A percentile compares a stretch with the other conserved stretches of the same genome.
Conservation (phyloP, 2,329 filamentous ascomycete species). For the Cercospora zeae-maydis region DNA sequence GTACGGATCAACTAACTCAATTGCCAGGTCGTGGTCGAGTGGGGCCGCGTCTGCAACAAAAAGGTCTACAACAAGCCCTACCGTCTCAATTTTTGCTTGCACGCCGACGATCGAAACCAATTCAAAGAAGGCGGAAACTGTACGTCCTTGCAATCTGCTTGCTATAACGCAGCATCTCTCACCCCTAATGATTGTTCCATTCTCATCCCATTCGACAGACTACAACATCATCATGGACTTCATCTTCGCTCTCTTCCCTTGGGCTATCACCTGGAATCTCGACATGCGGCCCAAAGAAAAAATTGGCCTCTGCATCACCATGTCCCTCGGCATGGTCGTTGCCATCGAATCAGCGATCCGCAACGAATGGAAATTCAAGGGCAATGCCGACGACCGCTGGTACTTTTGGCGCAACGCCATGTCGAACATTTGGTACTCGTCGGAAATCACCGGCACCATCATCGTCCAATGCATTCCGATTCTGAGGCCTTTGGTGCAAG, state of each 20-base stretch:
- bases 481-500: conserved; percentile 47
- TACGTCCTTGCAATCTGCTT: conserved; percentile 30
- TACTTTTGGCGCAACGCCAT: conserved; percentile 51
- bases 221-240: conserved; percentile 57
- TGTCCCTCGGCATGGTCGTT: conserved; percentile 52
- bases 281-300: conserved; percentile 51
- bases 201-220: conserved; percentile 33
- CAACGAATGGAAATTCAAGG: conserved; percentile 49
- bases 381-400: conserved; percentile 45
- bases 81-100: conserved; percentile 47
- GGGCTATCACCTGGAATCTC: conserved; percentile 49
- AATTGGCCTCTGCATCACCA: conserved; percentile 49
- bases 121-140: conserved; percentile 53
- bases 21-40: conserved; percentile 44
- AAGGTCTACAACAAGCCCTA: conserved; percentile 48
- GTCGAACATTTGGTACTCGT: conserved; percentile 50
- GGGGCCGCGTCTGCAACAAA: conserved; percentile 48
- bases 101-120: conserved; percentile 39
- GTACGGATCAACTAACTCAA: conserved; percentile 1
- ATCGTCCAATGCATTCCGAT: conserved; percentile 56
- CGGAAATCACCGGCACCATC: conserved; percentile 53
- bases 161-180: neutral
- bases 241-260: conserved; percentile 50
- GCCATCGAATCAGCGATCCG: conserved; percentile 50
- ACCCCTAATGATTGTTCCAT: conserved; percentile 12